A percentile compares a stretch with the other conserved stretches of the same genome.
These are phyloP conservation scores for Rhizophagus clarus DNA, from an alignment of 192 early-diverging fungal species.

Conservation along the genomic window DNA sequence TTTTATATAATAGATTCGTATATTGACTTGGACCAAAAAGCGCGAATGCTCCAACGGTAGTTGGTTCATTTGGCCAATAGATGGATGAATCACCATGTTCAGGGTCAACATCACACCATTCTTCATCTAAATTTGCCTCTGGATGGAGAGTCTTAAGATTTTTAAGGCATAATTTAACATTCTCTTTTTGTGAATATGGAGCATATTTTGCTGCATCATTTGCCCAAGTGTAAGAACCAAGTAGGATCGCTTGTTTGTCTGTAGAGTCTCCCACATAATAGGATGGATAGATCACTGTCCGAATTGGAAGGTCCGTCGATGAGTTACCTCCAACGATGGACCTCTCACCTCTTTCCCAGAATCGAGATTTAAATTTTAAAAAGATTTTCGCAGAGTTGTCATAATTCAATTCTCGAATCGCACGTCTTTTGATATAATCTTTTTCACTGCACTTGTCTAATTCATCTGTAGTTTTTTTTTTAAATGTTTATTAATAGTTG, in stretches of 20 bases:
- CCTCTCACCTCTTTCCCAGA: conserved; percentile 29
- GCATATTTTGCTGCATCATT: conserved; percentile 18
- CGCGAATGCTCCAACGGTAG: conserved; percentile 35
- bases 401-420: conserved; percentile 31
- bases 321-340: conserved; percentile 30
- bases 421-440: conserved; percentile 6
- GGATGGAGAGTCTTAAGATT: conserved; percentile 32
- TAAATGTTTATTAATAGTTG: no score
- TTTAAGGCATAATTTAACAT: conserved; percentile 29
- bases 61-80: conserved; percentile 35
- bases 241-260: conserved; percentile 21
- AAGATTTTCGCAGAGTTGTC: conserved; percentile 28
- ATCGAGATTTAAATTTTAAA: conserved; percentile 34
- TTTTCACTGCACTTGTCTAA: no score
- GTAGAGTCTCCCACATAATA: conserved; percentile 26
- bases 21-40: conserved; percentile 24
- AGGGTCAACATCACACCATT: conserved; percentile 10
- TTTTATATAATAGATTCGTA: conserved; percentile 14
- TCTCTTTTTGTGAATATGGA: conserved; percentile 31
- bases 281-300: conserved; percentile 23
- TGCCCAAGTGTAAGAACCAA: conserved; percentile 33
- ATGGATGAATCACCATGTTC: conserved; percentile 20
- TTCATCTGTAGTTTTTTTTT: no score
- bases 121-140: conserved; percentile 7
- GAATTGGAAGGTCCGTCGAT: conserved; percentile 32